These are phyloP conservation scores for Suhomyces guaymorum DNA, from an alignment of 1,139 yeast species.

Conservation along the genomic window DNA sequence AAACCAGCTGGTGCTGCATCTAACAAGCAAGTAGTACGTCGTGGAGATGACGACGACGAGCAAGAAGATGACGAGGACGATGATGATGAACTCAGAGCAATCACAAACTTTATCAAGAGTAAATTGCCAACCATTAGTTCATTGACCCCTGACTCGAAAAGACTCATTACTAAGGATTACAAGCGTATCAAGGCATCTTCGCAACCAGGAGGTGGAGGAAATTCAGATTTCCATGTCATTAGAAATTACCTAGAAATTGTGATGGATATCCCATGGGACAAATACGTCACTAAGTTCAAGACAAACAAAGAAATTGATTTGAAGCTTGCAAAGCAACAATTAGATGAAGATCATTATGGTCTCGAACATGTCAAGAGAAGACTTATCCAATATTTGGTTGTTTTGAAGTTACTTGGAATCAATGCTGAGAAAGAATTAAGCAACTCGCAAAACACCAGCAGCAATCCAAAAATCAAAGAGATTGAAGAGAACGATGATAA, in stretches of 20 bases:
- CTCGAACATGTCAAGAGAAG: conserved; percentile 79
- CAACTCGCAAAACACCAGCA: conserved; percentile 15
- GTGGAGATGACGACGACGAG: conserved; percentile 19
- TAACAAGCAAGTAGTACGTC: conserved; percentile 6
- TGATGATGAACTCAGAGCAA: conserved; percentile 46
- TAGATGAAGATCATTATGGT: conserved; percentile 85
- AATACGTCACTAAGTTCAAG: conserved; percentile 38
- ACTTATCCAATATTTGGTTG: conserved; percentile 78
- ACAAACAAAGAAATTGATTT: conserved; percentile 54
- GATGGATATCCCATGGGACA: conserved; percentile 66
- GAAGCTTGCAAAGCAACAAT: conserved; percentile 53
- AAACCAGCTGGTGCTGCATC: conserved; percentile 8
- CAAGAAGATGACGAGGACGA: conserved; percentile 38
- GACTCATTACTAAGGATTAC: conserved; percentile 62
- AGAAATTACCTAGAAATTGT: conserved; percentile 71
- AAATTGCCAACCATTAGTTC: conserved; percentile 46
- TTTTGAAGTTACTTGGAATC: conserved; percentile 60
- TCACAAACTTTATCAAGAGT: conserved; percentile 46
- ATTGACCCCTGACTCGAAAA: conserved; percentile 51
- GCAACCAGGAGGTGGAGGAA: conserved; percentile 49
- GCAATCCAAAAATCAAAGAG: conserved; percentile 8
- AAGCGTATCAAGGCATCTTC: conserved; percentile 58
- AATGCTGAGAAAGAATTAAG: conserved; percentile 35
- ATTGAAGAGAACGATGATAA: conserved; percentile 9
- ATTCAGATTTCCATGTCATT: conserved; percentile 74